Percentiles rank a stretch among this genome's conserved stretches.
These are phyloP conservation scores for Lentinula sp. DNA, from an alignment of 768 basidiomycete species.

Conservation along the genomic window DNA sequence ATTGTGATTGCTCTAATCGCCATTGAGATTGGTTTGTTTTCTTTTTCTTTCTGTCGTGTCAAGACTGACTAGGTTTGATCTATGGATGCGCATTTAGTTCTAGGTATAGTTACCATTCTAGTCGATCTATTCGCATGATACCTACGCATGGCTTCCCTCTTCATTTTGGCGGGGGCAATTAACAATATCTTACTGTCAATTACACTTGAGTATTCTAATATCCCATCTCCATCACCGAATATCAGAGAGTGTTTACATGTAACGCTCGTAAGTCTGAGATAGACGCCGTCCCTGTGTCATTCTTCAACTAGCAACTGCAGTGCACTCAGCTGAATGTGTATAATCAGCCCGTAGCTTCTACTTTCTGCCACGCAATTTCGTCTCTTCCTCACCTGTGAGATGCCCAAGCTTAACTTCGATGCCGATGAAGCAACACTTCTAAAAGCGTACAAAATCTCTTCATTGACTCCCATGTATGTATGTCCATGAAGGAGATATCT, in stretches of 20 bases:
- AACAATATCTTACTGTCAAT: too few species aligned
- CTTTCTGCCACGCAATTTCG: too few species aligned
- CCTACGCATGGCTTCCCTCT: not conserved
- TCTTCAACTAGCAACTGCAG: too few species aligned
- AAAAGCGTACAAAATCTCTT: slow-evolving; percentile 82
- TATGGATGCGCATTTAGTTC: slow-evolving; percentile 35
- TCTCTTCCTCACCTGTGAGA: slow-evolving; percentile 13
- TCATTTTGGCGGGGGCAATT: not conserved
- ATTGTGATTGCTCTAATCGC: slow-evolving; percentile 89
- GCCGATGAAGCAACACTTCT: slow-evolving; percentile 80
- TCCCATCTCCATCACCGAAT: too few species aligned
- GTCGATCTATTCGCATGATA: slow-evolving; percentile 70
- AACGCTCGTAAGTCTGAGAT: too few species aligned
- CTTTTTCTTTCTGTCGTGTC: not conserved
- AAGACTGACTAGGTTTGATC: not conserved
- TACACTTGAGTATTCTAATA: too few species aligned
- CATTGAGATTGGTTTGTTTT: slow-evolving; percentile 72
- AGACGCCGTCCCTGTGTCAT: too few species aligned
- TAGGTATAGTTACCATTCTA: slow-evolving; percentile 87
- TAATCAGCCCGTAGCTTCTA: too few species aligned
- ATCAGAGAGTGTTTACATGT: too few species aligned
- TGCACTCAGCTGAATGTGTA: too few species aligned
- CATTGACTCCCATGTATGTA: slow-evolving; percentile 65
- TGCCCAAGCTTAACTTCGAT: slow-evolving; percentile 62
- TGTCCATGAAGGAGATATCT: not conserved